Percentiles rank a stretch among this genome's conserved stretches.
These are phyloP conservation scores for Quercus lobata DNA, from an alignment of 331 rosid genomes.

Conservation along the genomic window DNA sequence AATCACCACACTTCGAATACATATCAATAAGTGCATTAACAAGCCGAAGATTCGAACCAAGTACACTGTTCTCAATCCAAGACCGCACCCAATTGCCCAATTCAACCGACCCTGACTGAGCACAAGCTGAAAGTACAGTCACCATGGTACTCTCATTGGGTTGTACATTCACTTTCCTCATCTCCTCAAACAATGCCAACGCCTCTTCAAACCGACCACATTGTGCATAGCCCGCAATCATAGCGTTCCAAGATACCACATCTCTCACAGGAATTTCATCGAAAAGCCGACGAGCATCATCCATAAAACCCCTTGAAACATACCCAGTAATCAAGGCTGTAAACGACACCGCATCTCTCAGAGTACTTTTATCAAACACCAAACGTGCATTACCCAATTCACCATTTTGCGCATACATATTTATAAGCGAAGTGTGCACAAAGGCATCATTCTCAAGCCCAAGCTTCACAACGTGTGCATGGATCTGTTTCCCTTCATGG, in stretches of 20 bases:
- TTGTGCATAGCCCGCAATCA: constrained; percentile 77
- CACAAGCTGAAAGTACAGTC: constrained; percentile 59
- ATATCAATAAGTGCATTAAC: constrained; percentile 68
- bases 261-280: constrained; percentile 56
- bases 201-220: constrained; percentile 55
- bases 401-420: constrained; percentile 52
- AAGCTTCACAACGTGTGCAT: constrained; percentile 57
- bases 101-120: constrained; percentile 45
- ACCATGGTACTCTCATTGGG: constrained; percentile 65
- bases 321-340: constrained; percentile 74
- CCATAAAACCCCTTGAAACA: constrained; percentile 45
- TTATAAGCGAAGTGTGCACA: constrained; percentile 59
- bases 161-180: constrained; percentile 37
- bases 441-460: constrained; percentile 48
- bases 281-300: constrained; percentile 59
- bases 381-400: constrained; percentile 45
- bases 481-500: constrained; percentile 62
- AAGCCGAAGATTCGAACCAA: constrained; percentile 48
- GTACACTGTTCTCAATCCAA: constrained; percentile 51
- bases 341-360: constrained; percentile 62
- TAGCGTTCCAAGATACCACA: constrained; percentile 82
- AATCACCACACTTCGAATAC: constrained; percentile 71
- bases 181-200: constrained; percentile 44
- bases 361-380: constrained; percentile 60
- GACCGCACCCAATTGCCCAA: constrained; percentile 56